Conservation (phyloP, 1,284 basidiomycete genomes). For the Malassezia furfur region DNA sequence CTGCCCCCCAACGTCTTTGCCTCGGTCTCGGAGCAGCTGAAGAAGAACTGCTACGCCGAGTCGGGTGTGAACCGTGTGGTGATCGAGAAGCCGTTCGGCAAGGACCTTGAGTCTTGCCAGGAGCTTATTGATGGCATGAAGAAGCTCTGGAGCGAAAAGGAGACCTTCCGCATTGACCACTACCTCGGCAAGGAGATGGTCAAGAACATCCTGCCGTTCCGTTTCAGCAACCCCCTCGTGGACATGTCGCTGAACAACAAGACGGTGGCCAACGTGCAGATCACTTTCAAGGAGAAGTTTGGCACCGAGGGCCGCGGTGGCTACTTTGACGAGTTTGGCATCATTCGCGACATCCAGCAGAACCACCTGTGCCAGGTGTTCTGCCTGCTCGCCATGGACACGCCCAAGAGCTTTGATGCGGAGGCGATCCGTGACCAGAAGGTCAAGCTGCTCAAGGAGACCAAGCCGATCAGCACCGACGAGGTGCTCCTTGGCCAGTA, state of each 20-base stretch:
- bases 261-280: constrained; percentile 48
- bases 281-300: constrained; percentile 50
- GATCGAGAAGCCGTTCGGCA: constrained; percentile 47
- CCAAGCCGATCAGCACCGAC: constrained; percentile 39
- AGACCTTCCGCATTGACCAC: constrained; percentile 48
- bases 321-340: constrained; percentile 51
- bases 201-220: constrained; percentile 46
- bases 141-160: constrained; percentile 44
- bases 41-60: constrained; percentile 41
- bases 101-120: constrained; percentile 41
- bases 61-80: constrained; percentile 42
- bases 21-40: constrained; percentile 40
- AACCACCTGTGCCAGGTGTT: constrained; percentile 49
- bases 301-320: constrained; percentile 50
- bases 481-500: constrained; percentile 49
- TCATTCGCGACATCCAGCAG: constrained; percentile 49
- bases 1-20: constrained; percentile 46
- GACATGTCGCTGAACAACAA: constrained; percentile 46
- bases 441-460: constrained; percentile 46
- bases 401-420: constrained; percentile 44
- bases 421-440: constrained; percentile 49
- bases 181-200: constrained; percentile 49
- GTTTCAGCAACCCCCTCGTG: constrained; percentile 43
- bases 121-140: constrained; percentile 47
- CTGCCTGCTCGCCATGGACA: constrained; percentile 48